Percentiles rank a stretch among this genome's conserved stretches.
Evolutionary conservation across 441 rosid genomes (phyloP).

Genomic region (Pelargonium fulgidum): DNA sequence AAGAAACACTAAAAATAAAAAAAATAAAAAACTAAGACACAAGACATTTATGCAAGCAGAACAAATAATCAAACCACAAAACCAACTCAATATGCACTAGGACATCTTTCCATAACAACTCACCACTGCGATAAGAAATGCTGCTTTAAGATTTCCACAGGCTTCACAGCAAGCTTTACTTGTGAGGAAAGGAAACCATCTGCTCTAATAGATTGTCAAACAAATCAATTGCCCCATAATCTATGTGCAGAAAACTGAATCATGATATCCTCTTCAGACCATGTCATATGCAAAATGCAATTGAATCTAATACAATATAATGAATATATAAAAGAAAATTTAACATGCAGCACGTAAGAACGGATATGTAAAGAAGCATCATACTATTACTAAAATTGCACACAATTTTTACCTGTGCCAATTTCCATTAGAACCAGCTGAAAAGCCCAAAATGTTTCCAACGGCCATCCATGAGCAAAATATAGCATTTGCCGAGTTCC

Average conservation of each 20-base stretch:
- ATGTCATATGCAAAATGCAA: background rate
- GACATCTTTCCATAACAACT: constrained; percentile 24
- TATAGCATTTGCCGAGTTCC: constrained; percentile 80
- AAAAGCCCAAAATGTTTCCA: constrained; percentile 89
- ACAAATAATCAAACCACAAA: background rate
- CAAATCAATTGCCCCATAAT: constrained; percentile 16
- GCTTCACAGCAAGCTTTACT: constrained; percentile 92
- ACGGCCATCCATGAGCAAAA: constrained; percentile 98
- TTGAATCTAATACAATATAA: background rate
- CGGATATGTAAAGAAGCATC: background rate
- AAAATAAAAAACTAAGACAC: background rate
- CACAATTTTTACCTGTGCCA: constrained; percentile 68
- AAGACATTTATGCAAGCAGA: background rate
- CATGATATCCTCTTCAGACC: background rate
- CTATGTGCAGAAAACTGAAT: constrained; percentile 12
- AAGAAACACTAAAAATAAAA: constrained; percentile 7
- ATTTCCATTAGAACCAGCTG: constrained; percentile 87
- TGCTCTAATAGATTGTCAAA: constrained; percentile 31
- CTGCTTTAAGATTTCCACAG: constrained; percentile 94
- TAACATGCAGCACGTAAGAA: no score
- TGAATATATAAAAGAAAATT: background rate
- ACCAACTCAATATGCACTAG: background rate
- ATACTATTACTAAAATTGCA: constrained; percentile 7
- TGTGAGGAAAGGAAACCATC: constrained; percentile 95
- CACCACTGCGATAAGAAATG: constrained; percentile 90